Evolutionary conservation across 257 asterid genomes (phyloP).

Genomic region (Solanum lignicaule): DNA sequence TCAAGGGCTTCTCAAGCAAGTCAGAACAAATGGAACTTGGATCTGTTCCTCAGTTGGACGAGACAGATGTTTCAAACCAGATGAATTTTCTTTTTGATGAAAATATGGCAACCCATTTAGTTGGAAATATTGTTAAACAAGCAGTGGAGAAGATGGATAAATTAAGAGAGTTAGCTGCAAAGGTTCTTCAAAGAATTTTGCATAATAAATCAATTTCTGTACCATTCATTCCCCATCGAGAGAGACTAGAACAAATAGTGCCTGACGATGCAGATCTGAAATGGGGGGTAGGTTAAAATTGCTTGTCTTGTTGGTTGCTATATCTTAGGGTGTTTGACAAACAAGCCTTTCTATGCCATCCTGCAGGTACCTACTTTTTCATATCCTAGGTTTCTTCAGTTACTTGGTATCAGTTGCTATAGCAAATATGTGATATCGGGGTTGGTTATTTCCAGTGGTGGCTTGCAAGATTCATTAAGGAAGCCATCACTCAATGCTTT

Average conservation of each 20-base stretch:
- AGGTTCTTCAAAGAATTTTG: conserved; percentile 59
- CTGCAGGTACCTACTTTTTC: conserved; percentile 76
- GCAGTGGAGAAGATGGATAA: conserved; percentile 97
- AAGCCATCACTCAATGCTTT: conserved; percentile 74
- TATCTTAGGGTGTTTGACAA: conserved; percentile 1
- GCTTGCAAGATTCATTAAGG: conserved; percentile 77
- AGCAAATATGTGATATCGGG: conserved; percentile 73
- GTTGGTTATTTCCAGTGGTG: conserved; percentile 83
- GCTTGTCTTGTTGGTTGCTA: background rate
- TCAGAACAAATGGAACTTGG: conserved; percentile 8
- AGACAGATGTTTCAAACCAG: conserved; percentile 18
- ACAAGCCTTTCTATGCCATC: conserved; percentile 6
- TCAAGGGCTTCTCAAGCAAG: conserved; percentile 13
- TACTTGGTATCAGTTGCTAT: conserved; percentile 58
- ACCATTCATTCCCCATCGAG: conserved; percentile 61
- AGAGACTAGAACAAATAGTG: conserved; percentile 47
- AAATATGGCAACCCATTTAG: conserved; percentile 46
- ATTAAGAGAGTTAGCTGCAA: conserved; percentile 78
- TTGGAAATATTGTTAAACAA: conserved; percentile 72
- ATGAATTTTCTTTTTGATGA: conserved; percentile 37
- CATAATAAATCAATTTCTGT: conserved; percentile 42
- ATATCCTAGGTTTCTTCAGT: conserved; percentile 68
- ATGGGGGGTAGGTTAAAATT: conserved; percentile 68
- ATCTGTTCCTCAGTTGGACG: conserved; percentile 14
- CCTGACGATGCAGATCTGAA: conserved; percentile 46